Base-by-base conservation (phyloP, 23 red algal genomes). In the Cyanidiococcus yangmingshanensis region DNA sequence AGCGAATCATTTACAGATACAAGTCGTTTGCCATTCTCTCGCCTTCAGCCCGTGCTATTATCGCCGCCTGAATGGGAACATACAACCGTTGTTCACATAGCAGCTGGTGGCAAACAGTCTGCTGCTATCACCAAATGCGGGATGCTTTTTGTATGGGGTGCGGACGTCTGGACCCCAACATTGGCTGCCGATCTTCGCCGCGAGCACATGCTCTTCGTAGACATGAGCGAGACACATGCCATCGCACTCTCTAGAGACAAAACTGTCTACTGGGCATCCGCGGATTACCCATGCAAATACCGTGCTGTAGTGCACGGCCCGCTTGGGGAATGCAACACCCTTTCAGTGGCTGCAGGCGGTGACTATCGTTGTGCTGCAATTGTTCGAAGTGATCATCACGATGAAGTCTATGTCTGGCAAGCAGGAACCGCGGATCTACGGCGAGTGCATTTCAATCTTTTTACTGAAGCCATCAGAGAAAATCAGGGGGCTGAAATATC, bases 71-170 rank as follows among this genome's bases (percentile, higher is more conserved):
- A 71, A 71, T 71, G 63, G 63, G n/a, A 25, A 25, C n/a, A 17
- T 29, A 35, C 3, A 25, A 12, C n/a, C n/a, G 27, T 71, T 25
- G n/a, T 71, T 7, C 27, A 71, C 21, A 29, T 71, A 3, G 63
- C 63, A 7, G 63, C 63, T 35, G 63, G 63, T 35, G 63, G 63
- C 63, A 71, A 71, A 25, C 63, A 35, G n/a, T 71, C 63, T 7
- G 63, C n/a, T 3, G 63, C 63, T 12, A 25, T 71, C n/a, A 71
- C 63, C 63, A 12, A 2, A 12, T 35, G 63, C 63, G 63, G 63
- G 15, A 25, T 71, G 63, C n/a, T 71, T 7, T 71, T 3, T 30
- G n/a, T 32, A 12, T 71, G 63, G 63, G 63, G 63, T 71, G 7
- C n/a, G n/a, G 63, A 71, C 32, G 12, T 71, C 16, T 71, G 63